Base-by-base conservation (phyloP, 1,284 basidiomycete genomes). In the Lentinula novae-zelandiae region DNA sequence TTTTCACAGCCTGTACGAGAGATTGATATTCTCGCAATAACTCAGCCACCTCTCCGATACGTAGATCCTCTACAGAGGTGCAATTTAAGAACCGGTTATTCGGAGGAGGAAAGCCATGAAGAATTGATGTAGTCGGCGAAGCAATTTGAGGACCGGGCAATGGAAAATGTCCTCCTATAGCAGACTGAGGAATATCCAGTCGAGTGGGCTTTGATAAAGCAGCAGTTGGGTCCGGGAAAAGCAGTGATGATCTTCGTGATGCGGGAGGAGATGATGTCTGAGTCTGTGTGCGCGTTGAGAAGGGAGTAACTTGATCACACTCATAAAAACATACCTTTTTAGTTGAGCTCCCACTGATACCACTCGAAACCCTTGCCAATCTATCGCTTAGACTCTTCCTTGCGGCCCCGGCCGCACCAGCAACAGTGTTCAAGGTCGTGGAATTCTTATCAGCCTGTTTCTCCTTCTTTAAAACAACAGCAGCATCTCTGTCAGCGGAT, bases 11-110 rank as follows among this genome's bases (percentile, higher is more conserved):
- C 38, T 83, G 80, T 1, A 81, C 89, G 54, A 92, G 69, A 20
- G 87, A 77, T 63, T 84, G 82, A 72, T 95, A 95, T 64, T 95
- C 93, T 34, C 77, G 73, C 67, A 95, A 74, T 42, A 95, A 76
- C 63, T 88, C 84, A 0, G 80, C 83, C 1, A 95, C 84, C 67
- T 95, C 93, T 0, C 85, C 83, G 22, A 95, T 74, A 57, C 79
- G 82, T 60, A 95, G 73, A 66, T 95, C 92, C 60, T 88, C 89
- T 53, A 84, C 62, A 36, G 57, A 79, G 1, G 81, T 77, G 64
- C 87, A 89, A 63, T 87, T 82, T 60, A 92, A 61, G 69, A 92
- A 92, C 7, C 85, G 81, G 46, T 78, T 73, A 58, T 83, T 86
- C 0, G 90, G 90, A 13, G 86, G 87, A 1, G 75, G 70, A 5